phyloP scores from a whole-genome alignment of 495 filamentous ascomycete species.

The Trichoderma reesei region DNA sequence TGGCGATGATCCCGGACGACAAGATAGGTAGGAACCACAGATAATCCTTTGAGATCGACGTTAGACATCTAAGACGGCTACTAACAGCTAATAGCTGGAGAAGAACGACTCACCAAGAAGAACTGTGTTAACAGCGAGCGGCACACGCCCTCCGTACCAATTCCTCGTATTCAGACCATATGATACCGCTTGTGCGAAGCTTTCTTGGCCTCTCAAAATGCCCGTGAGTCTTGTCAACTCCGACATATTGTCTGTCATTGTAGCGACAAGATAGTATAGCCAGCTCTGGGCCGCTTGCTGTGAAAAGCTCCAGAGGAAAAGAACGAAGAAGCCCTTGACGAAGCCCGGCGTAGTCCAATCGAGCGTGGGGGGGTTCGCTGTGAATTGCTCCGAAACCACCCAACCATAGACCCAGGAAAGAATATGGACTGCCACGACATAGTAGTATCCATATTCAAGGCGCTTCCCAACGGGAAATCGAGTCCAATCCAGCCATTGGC shows the following conservation, averaged over 20 bases:
- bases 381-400: conserved; percentile 42
- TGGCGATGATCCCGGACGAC: neutral
- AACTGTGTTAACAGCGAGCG: conserved; percentile 41
- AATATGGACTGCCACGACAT: conserved; percentile 32
- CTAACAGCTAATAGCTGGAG: neutral
- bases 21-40: neutral
- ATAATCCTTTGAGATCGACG: neutral
- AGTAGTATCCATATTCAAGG: conserved; percentile 33
- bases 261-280: conserved; percentile 20
- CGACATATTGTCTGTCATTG: conserved; percentile 21
- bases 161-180: conserved; percentile 24
- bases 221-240: conserved; percentile 23
- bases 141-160: conserved; percentile 39
- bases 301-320: conserved; percentile 39
- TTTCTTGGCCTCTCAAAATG: conserved; percentile 23
- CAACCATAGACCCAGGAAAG: conserved; percentile 38
- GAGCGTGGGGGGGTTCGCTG: conserved; percentile 28
- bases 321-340: conserved; percentile 35
- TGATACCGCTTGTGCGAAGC: conserved; percentile 13
- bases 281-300: conserved; percentile 39
- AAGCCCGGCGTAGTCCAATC: conserved; percentile 38
- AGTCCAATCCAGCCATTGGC: conserved; percentile 34
- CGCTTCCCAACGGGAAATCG: conserved; percentile 28
- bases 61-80: neutral
- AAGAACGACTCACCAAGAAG: conserved; percentile 27